Evolutionary conservation across 2,329 filamentous ascomycete species (phyloP).

Genomic region (Chrysoporthe cubensis): DNA sequence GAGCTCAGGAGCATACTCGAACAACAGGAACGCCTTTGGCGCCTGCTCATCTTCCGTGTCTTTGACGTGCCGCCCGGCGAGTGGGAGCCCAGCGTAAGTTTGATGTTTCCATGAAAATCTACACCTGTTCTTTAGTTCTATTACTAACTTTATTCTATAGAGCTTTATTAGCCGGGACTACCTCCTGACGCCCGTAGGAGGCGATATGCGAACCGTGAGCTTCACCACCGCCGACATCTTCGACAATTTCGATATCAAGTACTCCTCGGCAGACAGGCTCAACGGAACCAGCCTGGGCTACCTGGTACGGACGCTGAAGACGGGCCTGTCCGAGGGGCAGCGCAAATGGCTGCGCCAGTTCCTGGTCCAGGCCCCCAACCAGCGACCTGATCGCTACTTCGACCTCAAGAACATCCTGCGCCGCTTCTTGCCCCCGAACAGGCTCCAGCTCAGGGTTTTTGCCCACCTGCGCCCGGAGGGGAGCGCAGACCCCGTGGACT

Average conservation of each 20-base stretch:
- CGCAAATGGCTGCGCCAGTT: not conserved
- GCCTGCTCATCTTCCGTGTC: not conserved
- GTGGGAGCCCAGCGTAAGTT: not conserved
- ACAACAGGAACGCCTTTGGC: constrained; percentile 2
- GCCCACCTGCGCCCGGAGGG: not conserved
- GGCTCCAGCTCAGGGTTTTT: not conserved
- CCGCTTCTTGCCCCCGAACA: not conserved
- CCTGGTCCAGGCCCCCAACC: not conserved
- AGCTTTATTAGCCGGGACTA: not conserved
- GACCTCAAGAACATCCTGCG: not conserved
- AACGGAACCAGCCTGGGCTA: constrained; percentile 2
- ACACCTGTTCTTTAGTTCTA: not conserved
- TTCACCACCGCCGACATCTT: not conserved
- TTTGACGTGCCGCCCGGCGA: not conserved
- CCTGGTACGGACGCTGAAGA: not conserved
- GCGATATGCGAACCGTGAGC: not conserved
- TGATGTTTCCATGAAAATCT: too few species aligned
- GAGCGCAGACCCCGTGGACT: not conserved
- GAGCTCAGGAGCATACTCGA: not conserved
- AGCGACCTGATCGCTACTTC: not conserved
- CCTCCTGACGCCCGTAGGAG: not conserved
- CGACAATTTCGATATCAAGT: not conserved
- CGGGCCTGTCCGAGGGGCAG: not conserved
- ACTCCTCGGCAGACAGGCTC: not conserved
- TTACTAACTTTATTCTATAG: not conserved